Evolutionary conservation across 306 rosid species (phyloP).

Genomic region (Ziziphus jujuba): DNA sequence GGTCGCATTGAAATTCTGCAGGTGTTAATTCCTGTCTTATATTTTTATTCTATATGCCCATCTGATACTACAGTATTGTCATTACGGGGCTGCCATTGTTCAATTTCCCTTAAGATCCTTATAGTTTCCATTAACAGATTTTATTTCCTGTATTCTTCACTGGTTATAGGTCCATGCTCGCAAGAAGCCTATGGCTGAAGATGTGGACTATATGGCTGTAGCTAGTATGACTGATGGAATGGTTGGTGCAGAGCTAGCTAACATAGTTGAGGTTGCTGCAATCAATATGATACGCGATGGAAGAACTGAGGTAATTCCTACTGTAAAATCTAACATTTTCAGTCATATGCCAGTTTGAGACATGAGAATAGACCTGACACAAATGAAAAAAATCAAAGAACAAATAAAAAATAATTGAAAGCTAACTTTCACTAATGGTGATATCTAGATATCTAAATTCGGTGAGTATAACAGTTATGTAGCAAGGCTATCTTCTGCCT

Average conservation of each 20-base stretch:
- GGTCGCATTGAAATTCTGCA: slow-evolving; percentile 91
- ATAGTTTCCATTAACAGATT: slow-evolving; percentile 19
- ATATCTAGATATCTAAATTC: not conserved
- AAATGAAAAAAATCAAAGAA: not conserved
- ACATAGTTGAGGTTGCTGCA: slow-evolving; percentile 97
- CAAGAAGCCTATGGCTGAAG: slow-evolving; percentile 93
- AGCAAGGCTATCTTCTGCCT: slow-evolving; percentile 7
- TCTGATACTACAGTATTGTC: slow-evolving; percentile 4
- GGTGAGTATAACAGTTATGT: not conserved
- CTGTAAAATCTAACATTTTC: not conserved
- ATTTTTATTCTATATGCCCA: slow-evolving; percentile 4
- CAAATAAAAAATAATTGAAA: no score
- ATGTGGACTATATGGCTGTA: slow-evolving; percentile 87
- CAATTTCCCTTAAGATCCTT: slow-evolving; percentile 7
- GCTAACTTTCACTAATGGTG: no score
- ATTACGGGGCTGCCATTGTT: slow-evolving; percentile 6
- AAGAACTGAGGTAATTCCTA: slow-evolving; percentile 72
- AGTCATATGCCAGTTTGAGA: not conserved
- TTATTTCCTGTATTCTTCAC: slow-evolving; percentile 16
- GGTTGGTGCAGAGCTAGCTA: slow-evolving; percentile 99
- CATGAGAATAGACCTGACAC: not conserved
- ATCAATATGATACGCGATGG: slow-evolving; percentile 93
- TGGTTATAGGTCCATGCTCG: slow-evolving; percentile 88
- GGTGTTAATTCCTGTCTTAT: slow-evolving; percentile 36
- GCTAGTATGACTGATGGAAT: slow-evolving; percentile 96